Percentiles rank a stretch among this genome's conserved stretches.
Evolutionary conservation across 2,329 filamentous ascomycete genomes (phyloP).

Genomic region (Lithohypha guttulata): DNA sequence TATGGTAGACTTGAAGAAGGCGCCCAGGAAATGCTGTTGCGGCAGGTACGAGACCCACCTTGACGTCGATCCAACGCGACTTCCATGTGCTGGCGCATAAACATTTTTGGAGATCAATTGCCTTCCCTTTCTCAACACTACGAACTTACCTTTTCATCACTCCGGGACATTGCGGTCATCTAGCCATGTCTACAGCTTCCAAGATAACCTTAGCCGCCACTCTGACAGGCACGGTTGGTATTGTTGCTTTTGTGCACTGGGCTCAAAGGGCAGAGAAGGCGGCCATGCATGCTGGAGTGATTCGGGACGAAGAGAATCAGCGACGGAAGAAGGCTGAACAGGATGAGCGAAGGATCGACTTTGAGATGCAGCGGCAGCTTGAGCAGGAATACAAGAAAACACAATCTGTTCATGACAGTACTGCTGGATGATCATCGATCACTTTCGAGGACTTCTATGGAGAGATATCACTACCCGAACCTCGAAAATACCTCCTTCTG

Average conservation of each 20-base stretch:
- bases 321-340: slow-evolving; percentile 56
- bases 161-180: not conserved
- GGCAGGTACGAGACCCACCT: not conserved
- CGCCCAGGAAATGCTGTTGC: too few species aligned
- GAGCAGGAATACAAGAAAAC: slow-evolving; percentile 85
- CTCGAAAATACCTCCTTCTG: slow-evolving; percentile 9
- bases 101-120: too few species aligned
- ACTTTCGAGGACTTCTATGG: not conserved
- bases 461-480: slow-evolving; percentile 1
- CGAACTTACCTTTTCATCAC: not conserved
- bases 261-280: slow-evolving; percentile 74
- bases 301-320: slow-evolving; percentile 91
- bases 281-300: slow-evolving; percentile 88
- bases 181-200: slow-evolving; percentile 73
- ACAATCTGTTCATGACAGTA: slow-evolving; percentile 53
- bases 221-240: slow-evolving; percentile 61
- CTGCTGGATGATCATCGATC: slow-evolving; percentile 9
- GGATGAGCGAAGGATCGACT: slow-evolving; percentile 75
- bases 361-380: slow-evolving; percentile 76
- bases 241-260: slow-evolving; percentile 79
- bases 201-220: slow-evolving; percentile 76
- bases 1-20: too few species aligned
- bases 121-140: not conserved
- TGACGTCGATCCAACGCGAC: slow-evolving; percentile 1
- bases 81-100: not conserved